phyloP scores from a whole-genome alignment of 2,329 filamentous ascomycete species.

The Sclerotinia nivalis region DNA sequence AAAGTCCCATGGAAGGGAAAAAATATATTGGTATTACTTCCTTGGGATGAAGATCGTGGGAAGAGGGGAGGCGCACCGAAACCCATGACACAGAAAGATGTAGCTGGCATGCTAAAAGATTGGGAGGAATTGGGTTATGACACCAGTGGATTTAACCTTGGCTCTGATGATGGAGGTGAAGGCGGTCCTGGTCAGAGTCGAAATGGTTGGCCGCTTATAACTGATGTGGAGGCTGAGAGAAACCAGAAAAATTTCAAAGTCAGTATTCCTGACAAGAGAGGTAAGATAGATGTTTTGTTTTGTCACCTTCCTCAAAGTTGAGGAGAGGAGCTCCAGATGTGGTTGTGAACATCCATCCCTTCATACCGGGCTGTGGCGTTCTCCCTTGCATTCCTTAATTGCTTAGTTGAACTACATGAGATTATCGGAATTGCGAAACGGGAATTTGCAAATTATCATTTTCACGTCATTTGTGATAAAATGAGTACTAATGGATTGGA shows the following conservation, averaged over 20 bases:
- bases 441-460: conserved; percentile 4
- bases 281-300: conserved; percentile 30
- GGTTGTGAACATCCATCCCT: neutral
- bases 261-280: conserved; percentile 56
- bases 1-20: conserved; percentile 76
- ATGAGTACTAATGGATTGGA: conserved; percentile 26
- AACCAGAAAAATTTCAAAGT: conserved; percentile 58
- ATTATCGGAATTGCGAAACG: neutral
- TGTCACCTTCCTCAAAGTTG: neutral
- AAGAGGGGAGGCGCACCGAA: conserved; percentile 53
- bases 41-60: conserved; percentile 66
- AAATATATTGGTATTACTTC: conserved; percentile 69
- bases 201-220: conserved; percentile 64
- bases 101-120: conserved; percentile 60
- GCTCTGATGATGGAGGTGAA: conserved; percentile 42
- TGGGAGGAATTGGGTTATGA: conserved; percentile 72
- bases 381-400: conserved; percentile 9
- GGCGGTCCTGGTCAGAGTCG: conserved; percentile 57
- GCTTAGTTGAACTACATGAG: conserved; percentile 12
- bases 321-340: neutral
- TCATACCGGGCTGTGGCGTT: neutral
- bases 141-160: conserved; percentile 66
- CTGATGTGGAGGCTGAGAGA: conserved; percentile 59
- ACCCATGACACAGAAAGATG: conserved; percentile 57
- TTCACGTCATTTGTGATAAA: neutral